Conservation (phyloP, 1,284 basidiomycete species). For the Malassezia japonica region DNA sequence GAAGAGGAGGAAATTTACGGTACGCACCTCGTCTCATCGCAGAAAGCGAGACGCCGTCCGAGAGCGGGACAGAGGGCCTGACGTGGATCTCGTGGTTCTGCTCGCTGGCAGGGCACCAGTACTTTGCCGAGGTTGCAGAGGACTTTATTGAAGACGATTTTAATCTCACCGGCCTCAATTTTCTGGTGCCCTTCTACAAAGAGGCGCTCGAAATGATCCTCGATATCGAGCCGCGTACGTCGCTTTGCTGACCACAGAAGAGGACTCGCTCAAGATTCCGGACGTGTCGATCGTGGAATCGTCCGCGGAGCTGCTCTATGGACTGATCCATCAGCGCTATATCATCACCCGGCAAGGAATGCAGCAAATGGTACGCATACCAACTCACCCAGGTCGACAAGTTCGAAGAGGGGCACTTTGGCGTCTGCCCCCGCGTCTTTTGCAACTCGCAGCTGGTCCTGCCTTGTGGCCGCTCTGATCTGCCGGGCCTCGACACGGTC, state of each 20-base stretch:
- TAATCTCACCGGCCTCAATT: constrained; percentile 90
- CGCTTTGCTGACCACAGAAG: constrained; percentile 54
- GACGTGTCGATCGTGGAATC: constrained; percentile 96
- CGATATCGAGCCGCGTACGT: constrained; percentile 76
- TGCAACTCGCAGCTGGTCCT: constrained; percentile 82
- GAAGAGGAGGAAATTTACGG: constrained; percentile 16
- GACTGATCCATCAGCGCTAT: constrained; percentile 92
- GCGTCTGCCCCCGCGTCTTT: constrained; percentile 88
- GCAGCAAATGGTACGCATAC: constrained; percentile 72
- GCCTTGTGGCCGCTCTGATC: constrained; percentile 87
- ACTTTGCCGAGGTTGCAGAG: constrained; percentile 75
- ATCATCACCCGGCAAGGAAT: constrained; percentile 88
- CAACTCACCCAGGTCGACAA: constrained; percentile 67
- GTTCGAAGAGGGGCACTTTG: constrained; percentile 86
- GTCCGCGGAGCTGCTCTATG: constrained; percentile 92
- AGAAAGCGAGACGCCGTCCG: constrained; percentile 37
- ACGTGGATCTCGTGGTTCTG: constrained; percentile 99
- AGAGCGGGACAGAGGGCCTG: constrained; percentile 50
- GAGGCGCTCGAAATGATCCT: constrained; percentile 99
- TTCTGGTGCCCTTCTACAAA: constrained; percentile 95
- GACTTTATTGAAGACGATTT: constrained; percentile 99
- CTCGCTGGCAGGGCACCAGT: constrained; percentile 94
- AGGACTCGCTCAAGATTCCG: constrained; percentile 69
- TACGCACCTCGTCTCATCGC: constrained; percentile 1
- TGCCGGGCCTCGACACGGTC: constrained; percentile 95